Base-by-base conservation (phyloP, 148 eudicot genomes). In the Linanthus parryae region DNA sequence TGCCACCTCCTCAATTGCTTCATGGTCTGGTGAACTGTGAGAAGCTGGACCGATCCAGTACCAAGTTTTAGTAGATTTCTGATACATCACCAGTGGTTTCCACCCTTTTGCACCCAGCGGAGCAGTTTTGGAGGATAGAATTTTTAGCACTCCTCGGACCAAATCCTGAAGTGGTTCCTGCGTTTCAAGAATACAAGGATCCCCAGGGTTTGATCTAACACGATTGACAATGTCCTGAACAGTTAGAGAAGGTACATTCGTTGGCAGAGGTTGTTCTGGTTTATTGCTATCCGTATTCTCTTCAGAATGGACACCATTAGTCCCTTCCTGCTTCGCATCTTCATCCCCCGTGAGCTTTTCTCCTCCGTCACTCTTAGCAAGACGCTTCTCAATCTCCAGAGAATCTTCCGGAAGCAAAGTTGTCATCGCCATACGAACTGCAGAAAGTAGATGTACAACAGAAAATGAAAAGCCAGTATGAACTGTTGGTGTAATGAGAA, bases 151-250 rank as follows among this genome's bases (percentile, higher is more conserved):
- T 44, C 98, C 98, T 69, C 94, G 75, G 34, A 92, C 66, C 63
- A 92, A 60, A 71, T 92, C 98, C 62, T 77, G 87, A 64, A 92
- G 98, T 48, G 98, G 98, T 68, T 92, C 96, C 48, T 73, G 96
- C 27, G 94, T 87, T 66, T 84, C 96, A 51, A 92, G 94, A 63
- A 92, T 82, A 45, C 75, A 69, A 9, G 98, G 88, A 76, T 92
- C 98, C 17, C 90, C 88, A 12, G 98, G 98, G 54, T 77, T 79
- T 43, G 83, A 77, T 61, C 71, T 81, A 38, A 92, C 94, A 60
- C 89, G 94, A 69, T 69, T 69, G 33, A 87, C 91, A 62, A 92
- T 79, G 36, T 84, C 90, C 54, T 75, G 85, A 61, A 84, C 74
- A 52, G 88, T 81, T 20, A 84, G 78, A 45, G 86, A 79, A 20